Percentiles rank a stretch among this genome's conserved stretches.
These are phyloP conservation scores for Solanum hybrid DNA, from an alignment of 305 asterid species.

Conservation along the genomic window DNA sequence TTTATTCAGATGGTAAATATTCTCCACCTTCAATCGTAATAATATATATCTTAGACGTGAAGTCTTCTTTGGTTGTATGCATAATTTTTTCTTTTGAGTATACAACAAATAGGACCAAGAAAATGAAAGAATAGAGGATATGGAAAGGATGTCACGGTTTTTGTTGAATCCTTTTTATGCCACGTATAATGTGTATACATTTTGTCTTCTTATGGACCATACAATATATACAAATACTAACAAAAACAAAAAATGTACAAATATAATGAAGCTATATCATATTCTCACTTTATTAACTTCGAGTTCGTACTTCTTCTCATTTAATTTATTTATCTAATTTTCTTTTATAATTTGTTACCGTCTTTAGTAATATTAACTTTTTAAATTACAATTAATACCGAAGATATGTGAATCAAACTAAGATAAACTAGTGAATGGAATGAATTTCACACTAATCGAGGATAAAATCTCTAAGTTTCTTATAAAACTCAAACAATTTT, in stretches of 20 bases:
- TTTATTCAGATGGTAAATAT: too few relatives aligned
- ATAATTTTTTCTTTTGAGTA: not conserved
- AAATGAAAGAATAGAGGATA: not conserved
- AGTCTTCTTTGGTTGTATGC: not conserved
- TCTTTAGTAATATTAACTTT: not conserved
- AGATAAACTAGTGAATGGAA: not conserved
- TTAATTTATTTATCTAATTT: not conserved
- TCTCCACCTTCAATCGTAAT: too few relatives aligned
- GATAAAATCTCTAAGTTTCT: accelerated
- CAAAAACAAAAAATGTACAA: not conserved
- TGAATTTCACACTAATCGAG: not conserved
- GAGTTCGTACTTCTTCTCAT: not conserved
- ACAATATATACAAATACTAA: not conserved
- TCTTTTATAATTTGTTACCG: not conserved
- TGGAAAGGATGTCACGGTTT: not conserved
- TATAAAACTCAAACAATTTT: not conserved
- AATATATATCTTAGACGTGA: not conserved
- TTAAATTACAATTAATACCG: not conserved
- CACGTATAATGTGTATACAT: not conserved
- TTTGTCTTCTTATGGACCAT: not conserved
- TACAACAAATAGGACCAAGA: not conserved
- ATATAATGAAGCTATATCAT: not conserved
- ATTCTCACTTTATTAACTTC: not conserved
- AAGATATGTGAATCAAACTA: not conserved
- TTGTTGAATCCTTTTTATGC: not conserved